These are phyloP conservation scores for Claviceps cyperi DNA, from an alignment of 2,329 filamentous ascomycete species.

Conservation along the genomic window DNA sequence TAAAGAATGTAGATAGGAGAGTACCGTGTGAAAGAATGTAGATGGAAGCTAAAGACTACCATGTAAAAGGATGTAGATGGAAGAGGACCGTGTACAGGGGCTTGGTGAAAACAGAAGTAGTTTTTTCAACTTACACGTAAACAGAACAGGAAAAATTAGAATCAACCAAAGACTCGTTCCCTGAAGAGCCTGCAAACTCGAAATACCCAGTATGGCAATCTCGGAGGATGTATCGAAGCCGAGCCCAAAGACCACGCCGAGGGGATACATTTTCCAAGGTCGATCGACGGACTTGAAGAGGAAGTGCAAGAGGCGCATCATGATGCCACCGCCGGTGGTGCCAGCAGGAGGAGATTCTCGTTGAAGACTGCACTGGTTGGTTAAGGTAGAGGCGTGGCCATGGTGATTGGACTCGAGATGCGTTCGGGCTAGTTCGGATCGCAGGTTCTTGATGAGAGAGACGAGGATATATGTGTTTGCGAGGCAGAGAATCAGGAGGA, in stretches of 20 bases:
- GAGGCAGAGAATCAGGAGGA: constrained; percentile 66
- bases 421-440: constrained; percentile 34
- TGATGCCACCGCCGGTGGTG: constrained; percentile 48
- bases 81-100: too few species aligned
- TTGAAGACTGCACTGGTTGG: not conserved
- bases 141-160: constrained; percentile 76
- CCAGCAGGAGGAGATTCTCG: constrained; percentile 27
- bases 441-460: constrained; percentile 57
- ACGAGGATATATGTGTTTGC: constrained; percentile 80
- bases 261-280: constrained; percentile 92
- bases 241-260: constrained; percentile 77
- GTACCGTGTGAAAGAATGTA: too few species aligned
- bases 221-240: constrained; percentile 95
- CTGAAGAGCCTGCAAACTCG: constrained; percentile 69
- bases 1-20: too few species aligned
- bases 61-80: too few species aligned
- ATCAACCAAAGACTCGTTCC: constrained; percentile 92
- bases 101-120: too few species aligned
- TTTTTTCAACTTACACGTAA: constrained; percentile 47
- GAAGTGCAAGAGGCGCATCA: constrained; percentile 56
- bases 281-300: constrained; percentile 62
- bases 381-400: not conserved
- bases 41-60: too few species aligned
- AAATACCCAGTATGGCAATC: constrained; percentile 81
- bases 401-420: not conserved